These are phyloP conservation scores for Phaeosphaeria sp. DNA, from an alignment of 2,329 filamentous ascomycete genomes.

Conservation along the genomic window DNA sequence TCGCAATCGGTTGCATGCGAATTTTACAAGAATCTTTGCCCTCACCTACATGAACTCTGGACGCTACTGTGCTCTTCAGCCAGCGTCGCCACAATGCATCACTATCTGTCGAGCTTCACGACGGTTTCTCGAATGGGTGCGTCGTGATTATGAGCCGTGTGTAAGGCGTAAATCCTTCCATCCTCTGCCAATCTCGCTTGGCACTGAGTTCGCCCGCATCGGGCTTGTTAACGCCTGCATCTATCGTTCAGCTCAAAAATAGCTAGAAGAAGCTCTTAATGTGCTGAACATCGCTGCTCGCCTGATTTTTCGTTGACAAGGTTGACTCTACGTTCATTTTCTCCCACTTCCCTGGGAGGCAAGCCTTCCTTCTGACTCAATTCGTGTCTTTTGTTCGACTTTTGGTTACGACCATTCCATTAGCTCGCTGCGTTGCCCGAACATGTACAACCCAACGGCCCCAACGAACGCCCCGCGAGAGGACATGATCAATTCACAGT, in stretches of 20 bases:
- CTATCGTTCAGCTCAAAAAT: neutral
- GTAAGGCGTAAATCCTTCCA: neutral
- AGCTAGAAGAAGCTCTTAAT: neutral
- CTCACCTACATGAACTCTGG: neutral
- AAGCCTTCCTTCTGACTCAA: too few relatives aligned
- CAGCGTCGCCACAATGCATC: neutral
- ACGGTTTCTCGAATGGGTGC: neutral
- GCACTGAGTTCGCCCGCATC: neutral
- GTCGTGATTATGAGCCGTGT: neutral
- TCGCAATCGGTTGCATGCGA: conserved; percentile 1
- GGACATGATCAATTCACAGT: neutral
- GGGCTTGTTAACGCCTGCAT: neutral
- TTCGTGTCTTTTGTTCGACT: too few relatives aligned
- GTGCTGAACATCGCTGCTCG: neutral
- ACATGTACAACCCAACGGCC: neutral
- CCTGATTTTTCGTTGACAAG: neutral
- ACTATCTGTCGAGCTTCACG: neutral
- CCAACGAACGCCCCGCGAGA: neutral
- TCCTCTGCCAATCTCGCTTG: conserved; percentile 1
- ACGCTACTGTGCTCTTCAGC: conserved; percentile 4
- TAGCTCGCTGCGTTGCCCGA: neutral
- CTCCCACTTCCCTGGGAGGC: too few relatives aligned
- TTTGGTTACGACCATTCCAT: neutral
- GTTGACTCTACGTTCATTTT: neutral
- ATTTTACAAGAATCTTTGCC: neutral